Evolutionary conservation across 2,329 filamentous ascomycete species (phyloP), one percentile per base, ranked within the genome.

Genomic region (Neoarthrinium moseri): DNA sequence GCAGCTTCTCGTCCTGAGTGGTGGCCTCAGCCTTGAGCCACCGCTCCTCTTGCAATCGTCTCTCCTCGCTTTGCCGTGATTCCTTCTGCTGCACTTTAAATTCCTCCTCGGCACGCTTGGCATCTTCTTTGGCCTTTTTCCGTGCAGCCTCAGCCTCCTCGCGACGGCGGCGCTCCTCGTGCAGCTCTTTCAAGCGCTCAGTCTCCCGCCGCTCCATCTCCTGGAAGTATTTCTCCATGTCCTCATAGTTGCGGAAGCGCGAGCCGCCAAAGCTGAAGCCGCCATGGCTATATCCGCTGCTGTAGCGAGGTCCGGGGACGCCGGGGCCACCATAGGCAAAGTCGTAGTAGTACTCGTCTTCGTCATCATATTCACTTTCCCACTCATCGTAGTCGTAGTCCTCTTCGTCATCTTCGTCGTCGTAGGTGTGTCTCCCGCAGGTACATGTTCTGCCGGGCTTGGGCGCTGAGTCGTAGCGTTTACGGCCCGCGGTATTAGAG

Each of bases 391-490:
- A 27, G 30, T 44, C 39, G 18, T 22, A 32, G 39, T 43, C 15
- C 22, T 43, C 44, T 20, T 41, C 29, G 11, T 6, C n/a, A 10
- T 27, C 18, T 18, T 21, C 24, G n/a, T 35, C n/a, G 3, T 37
- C 48, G 18, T 30, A 33, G 22, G 24, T 6, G 32, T 24, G 15
- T 17, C 8, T 18, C 20, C 35, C 12, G 11, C 8, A 15, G 12
- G 10, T 32, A 27, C 24, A 30, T 13, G 20, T 36, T 17, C 18
- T 22, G 24, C 33, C 23, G 7, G 15, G 15, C 2, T 15, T 32
- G 6, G 26, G 27, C 22, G 39, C 26, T 29, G 30, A 43, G 45
- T 62, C 57, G 33, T 63, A 62, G 2, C 11, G 15, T 8, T 34
- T 15, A 12, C 59, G 56, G n/a, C 48, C 39, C 4, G n/a, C 26